Base-by-base conservation (phyloP, 2,329 filamentous ascomycete species). In the Phaeosphaeriaceae sp. region DNA sequence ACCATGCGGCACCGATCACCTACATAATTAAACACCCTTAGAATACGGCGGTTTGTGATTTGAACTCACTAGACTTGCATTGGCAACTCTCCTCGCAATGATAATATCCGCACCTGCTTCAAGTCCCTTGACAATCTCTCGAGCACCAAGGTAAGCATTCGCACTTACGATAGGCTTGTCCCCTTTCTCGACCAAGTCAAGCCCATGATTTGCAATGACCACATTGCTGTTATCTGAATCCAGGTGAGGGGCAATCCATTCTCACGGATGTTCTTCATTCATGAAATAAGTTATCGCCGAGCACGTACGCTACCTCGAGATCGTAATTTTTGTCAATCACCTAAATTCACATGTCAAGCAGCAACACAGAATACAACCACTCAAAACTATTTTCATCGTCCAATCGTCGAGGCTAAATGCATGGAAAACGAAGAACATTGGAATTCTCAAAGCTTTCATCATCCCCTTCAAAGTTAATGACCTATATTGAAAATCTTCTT, bases 1-100 rank as follows among this genome's bases (percentile, higher is more conserved):
- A 85, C 59, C 77, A 78, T 0, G 82, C 82, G 0, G 81, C 80
- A 0, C 79, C 83, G 48, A 85, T 83, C 0, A 83, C 80, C 62
- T 70, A 12, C 28, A 38, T 3, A 16, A 3, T 13, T 21, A 3
- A 38, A 13, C 11, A 4, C n/a, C n/a, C n/a, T 9, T 13, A n/a
- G 17, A 11, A 3, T 21, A 3, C 4, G 23, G 18, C 9, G 3
- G 6, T n/a, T 13, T 12, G 18, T 2, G 3, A 46, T 6, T 6
- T n/a, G 20, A 5, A 43, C 59, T n/a, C 53, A 72, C 68, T 3
- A 70, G 70, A 50, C 60, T 67, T 2, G 67, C 68, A 48, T 73
- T 69, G 16, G 69, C 61, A 5, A 71, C 67, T 34, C 70, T 51
- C 9, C 70, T 69, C 2, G 61, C 59, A 18, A 73, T 67, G 33